Base-by-base conservation (phyloP, 169 alveolate genomes). In the Amoebophrya sp. region DNA sequence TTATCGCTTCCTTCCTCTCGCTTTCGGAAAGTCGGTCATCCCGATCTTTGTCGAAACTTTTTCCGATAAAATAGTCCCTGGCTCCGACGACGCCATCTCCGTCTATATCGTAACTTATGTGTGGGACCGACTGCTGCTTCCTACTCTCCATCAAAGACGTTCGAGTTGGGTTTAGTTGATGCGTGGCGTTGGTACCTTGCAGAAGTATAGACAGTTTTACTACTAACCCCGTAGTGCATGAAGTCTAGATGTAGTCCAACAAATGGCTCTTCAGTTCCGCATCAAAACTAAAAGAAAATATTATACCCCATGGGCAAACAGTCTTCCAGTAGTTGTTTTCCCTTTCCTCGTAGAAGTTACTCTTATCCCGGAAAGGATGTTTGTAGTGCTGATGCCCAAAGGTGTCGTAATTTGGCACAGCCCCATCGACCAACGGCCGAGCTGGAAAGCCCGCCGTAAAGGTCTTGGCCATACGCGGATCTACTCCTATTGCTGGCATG, bases 11-110 rank as follows among this genome's bases (percentile, higher is more conserved):
- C 41, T 90, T 76, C 91, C 94, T 83, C 90, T 95, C 97, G 90
- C 78, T 90, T 47, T 83, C 91, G 90, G 91, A 95, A 83, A 95
- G 93, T 90, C 93, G 94, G 54, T 95, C 96, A 92, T 95, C 97
- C 53, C 93, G 89, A 91, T 95, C 96, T 14, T 89, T 55, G 92
- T 95, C 96, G 89, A 94, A 95, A 78, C 93, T 89, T 53, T 93
- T 94, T 0, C 94, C 93, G 53, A 95, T 93, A 33, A 94, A 93
- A 65, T 41, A 95, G 89, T 95, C 97, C 53, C 94, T 89, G 65
- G 93, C 94, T 0, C 96, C 95, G 26, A 95, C 96, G 40, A 91
- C 93, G 34, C 96, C 97, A 91, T 95, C 97, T 41, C 95, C 92
- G 78, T 94, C 95, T 29, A 95, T 89, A 78, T 95, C 97, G 89